A percentile compares a stretch with the other conserved stretches of the same genome.
Evolutionary conservation across 345 rosid species (phyloP).

Genomic region (Populus nigra): DNA sequence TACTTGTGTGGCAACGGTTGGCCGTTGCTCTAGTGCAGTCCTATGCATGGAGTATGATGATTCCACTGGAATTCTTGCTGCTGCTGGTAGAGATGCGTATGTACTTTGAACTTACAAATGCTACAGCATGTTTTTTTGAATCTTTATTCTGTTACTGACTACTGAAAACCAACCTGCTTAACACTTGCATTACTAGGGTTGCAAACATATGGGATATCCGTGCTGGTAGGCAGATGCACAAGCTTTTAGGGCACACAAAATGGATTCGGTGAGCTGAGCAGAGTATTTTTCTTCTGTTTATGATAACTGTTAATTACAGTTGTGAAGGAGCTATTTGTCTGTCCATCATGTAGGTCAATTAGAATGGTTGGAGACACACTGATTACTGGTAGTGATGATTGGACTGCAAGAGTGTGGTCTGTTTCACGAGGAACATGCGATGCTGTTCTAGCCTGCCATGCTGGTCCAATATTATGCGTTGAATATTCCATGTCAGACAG

Average conservation of each 20-base stretch:
- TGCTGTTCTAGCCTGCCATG: slow-evolving; percentile 94
- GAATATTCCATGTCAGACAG: slow-evolving; percentile 76
- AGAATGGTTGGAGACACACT: slow-evolving; percentile 96
- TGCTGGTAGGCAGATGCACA: slow-evolving; percentile 97
- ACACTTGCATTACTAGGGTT: slow-evolving; percentile 51
- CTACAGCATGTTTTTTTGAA: not conserved
- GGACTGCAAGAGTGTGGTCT: slow-evolving; percentile 99
- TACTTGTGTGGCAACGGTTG: slow-evolving; percentile 97
- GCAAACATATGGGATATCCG: slow-evolving; percentile 98
- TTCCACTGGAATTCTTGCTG: slow-evolving; percentile 90
- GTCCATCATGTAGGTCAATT: slow-evolving; percentile 62
- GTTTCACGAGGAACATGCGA: slow-evolving; percentile 87
- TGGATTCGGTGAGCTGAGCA: slow-evolving; percentile 83
- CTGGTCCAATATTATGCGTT: slow-evolving; percentile 80
- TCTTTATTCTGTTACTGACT: slow-evolving; percentile 1
- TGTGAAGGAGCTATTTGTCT: slow-evolving; percentile 10
- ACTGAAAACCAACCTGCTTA: slow-evolving; percentile 9
- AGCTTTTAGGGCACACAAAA: slow-evolving; percentile 85
- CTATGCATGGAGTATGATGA: slow-evolving; percentile 96
- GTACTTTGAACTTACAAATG: slow-evolving; percentile 22
- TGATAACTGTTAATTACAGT: slow-evolving; percentile 7
- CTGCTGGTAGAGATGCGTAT: slow-evolving; percentile 98
- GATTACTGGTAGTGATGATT: slow-evolving; percentile 96
- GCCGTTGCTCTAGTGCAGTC: slow-evolving; percentile 90
- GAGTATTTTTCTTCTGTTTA: slow-evolving; percentile 11